Evolutionary conservation across 2,329 filamentous ascomycete genomes (phyloP), one percentile per base, ranked within the genome.

Genomic region (Lachnellula occidentalis): DNA sequence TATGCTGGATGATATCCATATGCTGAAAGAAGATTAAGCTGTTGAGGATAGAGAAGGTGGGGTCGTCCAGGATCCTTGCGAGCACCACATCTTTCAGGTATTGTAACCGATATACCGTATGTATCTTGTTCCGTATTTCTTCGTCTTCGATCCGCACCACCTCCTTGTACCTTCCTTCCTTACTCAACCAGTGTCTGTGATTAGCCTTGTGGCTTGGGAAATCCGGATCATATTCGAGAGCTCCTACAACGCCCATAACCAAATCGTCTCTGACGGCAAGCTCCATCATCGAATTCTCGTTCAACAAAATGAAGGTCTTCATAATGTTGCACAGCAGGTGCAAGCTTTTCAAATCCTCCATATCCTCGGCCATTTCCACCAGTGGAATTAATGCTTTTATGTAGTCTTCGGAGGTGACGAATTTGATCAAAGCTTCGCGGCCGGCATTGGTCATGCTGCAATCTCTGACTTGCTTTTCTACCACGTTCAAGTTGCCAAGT

Each of bases 1-100:
- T 78, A 72, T 97, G 90, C 67, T 92, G 89, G 48, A 99, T 87
- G 67, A 99, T 96, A 67, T 97, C 94, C 64, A 97, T 92, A 74
- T 99, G 94, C 74, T 97, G 94, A 78, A 95, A 99, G 76, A 96
- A 99, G 63, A 99, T 99, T 64, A 97, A 81, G 49, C 91, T 96
- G 73, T 97, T 99, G 61, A 99, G 84, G 24, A 97, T 92, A 22
- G 90, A 95, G 71, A 97, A 99, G 19, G 94, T 99, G 48, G 92
- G 92, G 70, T 99, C 94, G 72, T 99, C 94, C 58, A 99, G 79
- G 60, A 99, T 97, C 59, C 94, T 85, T 31, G 94, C 94, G 43
- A 99, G 80, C 1, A 97, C 92, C n/a, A 99, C 94, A 66, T 99
- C 94, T 71, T 97, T 99, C 52, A 99, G 79, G 69, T 99, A 99